Percentiles rank a stretch among this genome's conserved stretches.
These are phyloP conservation scores for Hypoxylon fuscum DNA, from an alignment of 495 filamentous ascomycete genomes.

Conservation along the genomic window DNA sequence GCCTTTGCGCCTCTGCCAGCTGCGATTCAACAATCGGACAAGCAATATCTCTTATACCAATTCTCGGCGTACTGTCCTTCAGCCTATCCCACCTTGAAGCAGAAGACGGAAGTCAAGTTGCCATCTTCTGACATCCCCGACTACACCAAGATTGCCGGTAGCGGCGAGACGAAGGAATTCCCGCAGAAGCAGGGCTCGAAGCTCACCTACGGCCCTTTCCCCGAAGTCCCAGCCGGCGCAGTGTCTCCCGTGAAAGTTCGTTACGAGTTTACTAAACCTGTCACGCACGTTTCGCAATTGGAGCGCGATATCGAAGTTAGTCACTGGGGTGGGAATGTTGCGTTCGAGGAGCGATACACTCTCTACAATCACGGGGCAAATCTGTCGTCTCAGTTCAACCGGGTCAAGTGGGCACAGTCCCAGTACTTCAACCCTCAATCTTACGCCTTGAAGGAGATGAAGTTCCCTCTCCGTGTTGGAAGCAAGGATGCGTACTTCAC, in stretches of 20 bases:
- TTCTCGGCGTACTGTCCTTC: conserved; percentile 85
- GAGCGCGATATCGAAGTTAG: conserved; percentile 94
- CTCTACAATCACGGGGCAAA: conserved; percentile 85
- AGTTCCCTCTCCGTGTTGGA: conserved; percentile 79
- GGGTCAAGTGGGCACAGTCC: conserved; percentile 81
- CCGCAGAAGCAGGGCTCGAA: conserved; percentile 84
- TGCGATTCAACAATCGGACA: conserved; percentile 78
- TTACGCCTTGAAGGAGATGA: conserved; percentile 82
- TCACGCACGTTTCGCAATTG: conserved; percentile 76
- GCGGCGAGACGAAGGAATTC: conserved; percentile 68
- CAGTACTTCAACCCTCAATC: conserved; percentile 79
- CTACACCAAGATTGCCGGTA: conserved; percentile 76
- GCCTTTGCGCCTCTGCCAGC: conserved; percentile 81
- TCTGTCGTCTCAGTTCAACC: conserved; percentile 83
- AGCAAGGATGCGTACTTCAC: conserved; percentile 89
- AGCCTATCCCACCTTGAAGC: conserved; percentile 84
- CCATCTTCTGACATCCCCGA: conserved; percentile 80
- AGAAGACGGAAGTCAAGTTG: conserved; percentile 97
- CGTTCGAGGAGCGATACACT: conserved; percentile 92
- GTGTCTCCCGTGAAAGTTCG: conserved; percentile 77
- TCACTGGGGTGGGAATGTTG: conserved; percentile 97
- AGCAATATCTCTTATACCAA: conserved; percentile 84
- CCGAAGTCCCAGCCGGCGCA: conserved; percentile 76
- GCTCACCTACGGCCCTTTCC: conserved; percentile 93
- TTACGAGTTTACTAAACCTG: conserved; percentile 94